These are phyloP conservation scores for Biscutella laevigata DNA, from an alignment of 441 rosid genomes.

Conservation along the genomic window DNA sequence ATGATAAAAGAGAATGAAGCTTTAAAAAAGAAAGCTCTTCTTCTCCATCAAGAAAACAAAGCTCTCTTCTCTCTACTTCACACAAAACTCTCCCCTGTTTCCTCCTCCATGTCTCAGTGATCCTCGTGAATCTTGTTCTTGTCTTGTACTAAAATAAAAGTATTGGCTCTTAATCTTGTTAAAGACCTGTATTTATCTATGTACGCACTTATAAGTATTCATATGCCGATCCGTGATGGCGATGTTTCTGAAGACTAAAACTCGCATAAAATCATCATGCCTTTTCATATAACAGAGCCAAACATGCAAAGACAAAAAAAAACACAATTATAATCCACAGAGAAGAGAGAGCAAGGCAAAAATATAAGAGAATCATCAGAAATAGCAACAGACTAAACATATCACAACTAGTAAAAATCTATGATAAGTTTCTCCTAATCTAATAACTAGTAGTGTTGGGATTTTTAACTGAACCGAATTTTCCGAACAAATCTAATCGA, in stretches of 20 bases:
- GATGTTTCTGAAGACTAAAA: background rate
- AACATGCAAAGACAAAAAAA: constrained; percentile 7
- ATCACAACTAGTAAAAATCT: too few species aligned
- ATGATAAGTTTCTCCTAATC: too few species aligned
- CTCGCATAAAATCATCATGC: background rate
- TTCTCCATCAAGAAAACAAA: constrained; percentile 64
- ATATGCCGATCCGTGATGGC: background rate
- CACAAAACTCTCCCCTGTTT: constrained; percentile 14
- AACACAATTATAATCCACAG: background rate
- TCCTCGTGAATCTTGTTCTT: background rate
- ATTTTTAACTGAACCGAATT: too few species aligned
- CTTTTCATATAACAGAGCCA: background rate
- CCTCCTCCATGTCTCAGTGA: background rate
- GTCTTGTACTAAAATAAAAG: background rate
- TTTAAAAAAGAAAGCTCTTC: constrained; percentile 53
- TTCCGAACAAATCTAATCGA: too few species aligned
- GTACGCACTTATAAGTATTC: too few species aligned
- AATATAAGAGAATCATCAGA: background rate
- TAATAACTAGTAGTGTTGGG: too few species aligned
- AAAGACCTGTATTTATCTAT: too few species aligned
- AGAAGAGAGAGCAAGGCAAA: background rate
- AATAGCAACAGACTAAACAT: too few species aligned
- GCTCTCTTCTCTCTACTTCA: constrained; percentile 45
- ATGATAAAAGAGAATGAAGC: constrained; percentile 60
- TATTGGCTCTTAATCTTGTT: too few species aligned